A percentile compares a stretch with the other conserved stretches of the same genome.
These are phyloP conservation scores for Rhodosorus marinus DNA, from an alignment of 23 red algal genomes.

Conservation along the genomic window DNA sequence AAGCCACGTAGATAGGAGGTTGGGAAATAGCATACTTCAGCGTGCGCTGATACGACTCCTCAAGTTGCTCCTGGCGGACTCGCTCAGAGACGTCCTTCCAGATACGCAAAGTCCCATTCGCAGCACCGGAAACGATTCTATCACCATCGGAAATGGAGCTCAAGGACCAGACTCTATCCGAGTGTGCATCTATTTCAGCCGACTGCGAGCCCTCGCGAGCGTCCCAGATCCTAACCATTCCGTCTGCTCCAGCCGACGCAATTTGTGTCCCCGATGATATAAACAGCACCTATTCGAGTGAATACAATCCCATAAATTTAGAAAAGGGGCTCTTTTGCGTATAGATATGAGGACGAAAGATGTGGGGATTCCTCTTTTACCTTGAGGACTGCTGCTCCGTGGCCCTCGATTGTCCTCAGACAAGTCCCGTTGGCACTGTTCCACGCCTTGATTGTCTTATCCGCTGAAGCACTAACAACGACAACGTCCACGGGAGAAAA, in stretches of 20 bases:
- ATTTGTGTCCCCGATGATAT: slow-evolving; percentile 39
- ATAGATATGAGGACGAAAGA: no score
- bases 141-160: slow-evolving; percentile 18
- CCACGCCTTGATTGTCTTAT: slow-evolving; percentile 52
- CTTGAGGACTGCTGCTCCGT: slow-evolving; percentile 15
- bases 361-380: no score
- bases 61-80: no score
- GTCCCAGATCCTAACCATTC: slow-evolving; percentile 50
- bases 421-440: slow-evolving; percentile 25
- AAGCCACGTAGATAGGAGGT: no score
- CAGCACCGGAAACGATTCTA: slow-evolving; percentile 24
- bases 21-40: no score
- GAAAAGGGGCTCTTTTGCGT: no score
- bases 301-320: no score
- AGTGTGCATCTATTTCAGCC: slow-evolving; percentile 34
- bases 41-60: no score
- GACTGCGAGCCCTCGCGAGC: slow-evolving; percentile 20
- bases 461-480: slow-evolving; percentile 31
- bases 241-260: slow-evolving; percentile 35
- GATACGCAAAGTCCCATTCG: slow-evolving; percentile 26
- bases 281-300: slow-evolving; percentile 19
- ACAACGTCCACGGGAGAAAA: slow-evolving; percentile 67
- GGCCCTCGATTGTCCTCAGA: slow-evolving; percentile 39
- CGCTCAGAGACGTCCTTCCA: slow-evolving; percentile 38
- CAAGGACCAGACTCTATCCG: slow-evolving; percentile 37